Evolutionary conservation across 1,284 basidiomycete species (phyloP).

Genomic region (Naganishia sp.): DNA sequence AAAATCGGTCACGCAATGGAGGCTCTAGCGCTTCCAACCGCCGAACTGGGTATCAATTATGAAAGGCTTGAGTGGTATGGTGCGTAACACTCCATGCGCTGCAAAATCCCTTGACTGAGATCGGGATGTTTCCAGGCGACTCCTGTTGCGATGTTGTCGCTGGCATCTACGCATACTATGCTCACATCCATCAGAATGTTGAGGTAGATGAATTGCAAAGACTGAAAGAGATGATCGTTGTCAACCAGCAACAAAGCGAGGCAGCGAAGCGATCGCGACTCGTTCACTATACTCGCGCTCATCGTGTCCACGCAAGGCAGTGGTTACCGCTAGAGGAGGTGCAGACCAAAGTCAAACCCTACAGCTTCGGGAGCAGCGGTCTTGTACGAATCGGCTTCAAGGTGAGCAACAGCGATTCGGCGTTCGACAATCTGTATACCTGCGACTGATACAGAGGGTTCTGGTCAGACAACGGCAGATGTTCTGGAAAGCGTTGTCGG

Average conservation of each 20-base stretch:
- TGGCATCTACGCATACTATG: slow-evolving; percentile 18
- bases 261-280: slow-evolving; percentile 16
- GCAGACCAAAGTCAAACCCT: background rate
- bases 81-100: background rate
- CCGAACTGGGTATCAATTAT: background rate
- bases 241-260: background rate
- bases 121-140: background rate
- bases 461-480: slow-evolving; percentile 6
- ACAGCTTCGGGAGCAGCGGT: background rate
- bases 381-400: slow-evolving; percentile 12
- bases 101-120: background rate
- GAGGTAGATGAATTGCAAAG: background rate
- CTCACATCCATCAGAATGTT: background rate
- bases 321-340: slow-evolving; percentile 5
- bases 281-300: background rate
- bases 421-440: too few relatives aligned
- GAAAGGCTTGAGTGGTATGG: slow-evolving; percentile 23
- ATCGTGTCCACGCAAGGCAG: background rate
- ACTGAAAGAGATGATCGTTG: slow-evolving; percentile 4
- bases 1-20: slow-evolving; percentile 1
- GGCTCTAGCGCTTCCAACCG: slow-evolving; percentile 9
- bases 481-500: slow-evolving; percentile 21
- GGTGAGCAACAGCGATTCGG: background rate
- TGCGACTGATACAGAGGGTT: background rate
- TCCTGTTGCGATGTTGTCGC: slow-evolving; percentile 17